Base-by-base conservation (phyloP, 1,284 basidiomycete species). In the Volvariella volvacea region DNA sequence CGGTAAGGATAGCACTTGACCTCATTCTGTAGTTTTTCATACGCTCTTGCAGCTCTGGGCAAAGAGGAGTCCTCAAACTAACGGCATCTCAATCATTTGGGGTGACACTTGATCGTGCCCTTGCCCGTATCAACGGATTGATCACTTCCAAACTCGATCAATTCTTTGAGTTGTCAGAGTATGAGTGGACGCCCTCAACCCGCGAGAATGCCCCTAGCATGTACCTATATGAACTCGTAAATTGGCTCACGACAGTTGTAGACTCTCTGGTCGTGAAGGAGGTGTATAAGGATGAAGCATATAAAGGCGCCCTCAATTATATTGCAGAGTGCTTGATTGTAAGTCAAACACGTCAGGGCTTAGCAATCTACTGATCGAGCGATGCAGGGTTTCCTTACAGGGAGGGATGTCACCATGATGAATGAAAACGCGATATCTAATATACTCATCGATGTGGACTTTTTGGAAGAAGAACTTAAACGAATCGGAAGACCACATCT, bases 201-300 rank as follows among this genome's bases (percentile, higher is more conserved):
- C 74, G 77, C 37, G 83, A 88, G 55, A 72, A 76, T 48, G 79
- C 79, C 36, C 90, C 92, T 37, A 95, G 92, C 73, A 83, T 84
- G 71, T 98, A 97, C 64, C 74, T 99, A 6, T 88, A 92, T 58
- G 96, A 98, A 62, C 80, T 98, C 58, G 79, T 96, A 58, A 93
- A 93, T 55, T 99, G 95, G 89, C 73, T 99, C 37, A 92, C 88
- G 32, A 96, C 94, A 1, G 91, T 97, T 52, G 92, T 99, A 52
- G 95, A 98, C 62, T 89, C 89, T 22, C 83, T 98, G 15, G 74
- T 88, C 41, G 84, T 96, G 57, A 83, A 90, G 49, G 83, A 91
- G 46, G 66, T 70, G 4, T 87, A 92, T 64, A 95, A 95, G 65
- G 85, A 89, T 40, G 82, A 88, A 49, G 88, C 91, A 10, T 99